Percentiles rank a stretch among this genome's conserved stretches.
Evolutionary conservation across 345 rosid species (phyloP).

Genomic region (Aegle marmelos): DNA sequence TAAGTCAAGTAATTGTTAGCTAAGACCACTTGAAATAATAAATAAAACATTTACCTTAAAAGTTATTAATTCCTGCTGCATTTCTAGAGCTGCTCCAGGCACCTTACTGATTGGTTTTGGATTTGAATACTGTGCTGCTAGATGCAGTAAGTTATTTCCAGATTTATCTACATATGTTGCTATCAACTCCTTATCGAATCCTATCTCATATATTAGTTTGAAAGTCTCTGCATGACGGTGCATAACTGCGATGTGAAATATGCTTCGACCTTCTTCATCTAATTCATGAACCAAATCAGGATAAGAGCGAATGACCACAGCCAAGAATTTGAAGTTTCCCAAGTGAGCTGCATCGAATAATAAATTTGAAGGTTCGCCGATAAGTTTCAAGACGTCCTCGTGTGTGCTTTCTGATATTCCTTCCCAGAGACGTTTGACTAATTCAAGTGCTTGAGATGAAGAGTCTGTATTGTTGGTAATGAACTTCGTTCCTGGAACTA

Average conservation of each 20-base stretch:
- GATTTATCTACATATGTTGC: too few relatives aligned
- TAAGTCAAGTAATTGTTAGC: too few relatives aligned
- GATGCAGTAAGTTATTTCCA: too few relatives aligned
- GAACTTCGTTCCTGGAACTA: background rate
- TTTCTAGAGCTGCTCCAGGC: too few relatives aligned
- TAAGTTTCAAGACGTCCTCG: too few relatives aligned
- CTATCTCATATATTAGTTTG: too few relatives aligned
- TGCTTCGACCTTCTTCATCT: constrained; percentile 25
- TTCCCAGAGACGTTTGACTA: background rate
- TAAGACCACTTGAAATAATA: too few relatives aligned
- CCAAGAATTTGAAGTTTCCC: constrained; percentile 35
- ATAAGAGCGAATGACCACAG: constrained; percentile 12
- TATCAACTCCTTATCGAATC: too few relatives aligned
- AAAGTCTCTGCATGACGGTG: constrained; percentile 29
- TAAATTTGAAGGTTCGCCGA: constrained; percentile 18
- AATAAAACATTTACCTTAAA: background rate
- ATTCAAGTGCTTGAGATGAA: background rate
- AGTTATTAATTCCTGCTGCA: too few relatives aligned
- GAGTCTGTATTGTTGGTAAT: background rate
- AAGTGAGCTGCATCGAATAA: constrained; percentile 38
- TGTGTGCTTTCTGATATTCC: background rate
- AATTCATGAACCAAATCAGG: constrained; percentile 35
- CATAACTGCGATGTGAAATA: constrained; percentile 33
- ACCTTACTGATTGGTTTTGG: too few relatives aligned
- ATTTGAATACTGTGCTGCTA: too few relatives aligned